Evolutionary conservation across 768 basidiomycete species (phyloP), one percentile per base, ranked within the genome.

Genomic region (Fibroporia radiculosa): DNA sequence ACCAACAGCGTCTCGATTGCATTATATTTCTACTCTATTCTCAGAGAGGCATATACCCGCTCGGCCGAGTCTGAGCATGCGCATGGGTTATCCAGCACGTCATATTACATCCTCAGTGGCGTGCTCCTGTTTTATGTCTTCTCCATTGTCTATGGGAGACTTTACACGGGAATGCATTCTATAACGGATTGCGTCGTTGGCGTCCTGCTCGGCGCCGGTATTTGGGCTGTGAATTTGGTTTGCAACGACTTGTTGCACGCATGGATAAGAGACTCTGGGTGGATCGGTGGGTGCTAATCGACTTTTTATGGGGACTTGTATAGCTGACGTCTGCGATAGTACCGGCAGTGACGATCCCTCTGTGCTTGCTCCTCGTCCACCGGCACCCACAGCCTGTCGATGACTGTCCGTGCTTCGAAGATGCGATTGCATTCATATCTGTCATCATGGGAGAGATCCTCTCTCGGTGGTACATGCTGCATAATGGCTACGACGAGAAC

Each of bases 381-480:
- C 80, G 87, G 49, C 91, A 93, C 57, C 92, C 93, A 0, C 85
- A 93, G 53, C 95, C 95, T 0, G 87, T 95, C 7, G 93, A 98
- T 46, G 91, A 95, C 56, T 97, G 95, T 53, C 95, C 95, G 2
- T 97, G 95, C 64, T 99, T 96, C 63, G 95, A 96, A 59, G 95
- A 98, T 57, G 90, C 93, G 3, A 93, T 97, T 40, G 92, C 95
- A 0, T 84, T 93, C 51, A 66, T 86, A n/a, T 82, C 87, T 20
- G 92, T 92, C 32, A 71, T 88, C 14, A 68, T 85, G 27, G 95
- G 95, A n/a, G 67, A 72, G 16, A 66, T 77, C 19, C 59, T 92
- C 0, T 79, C 78, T 0, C 70, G 75, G 34, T 96, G 93, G 92
- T 69, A 62, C 23, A 70, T 70, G 57, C 53, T 45, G 10, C 71